These are phyloP conservation scores for Capsella bursapastoris DNA, from an alignment of 345 rosid species.

Conservation along the genomic window DNA sequence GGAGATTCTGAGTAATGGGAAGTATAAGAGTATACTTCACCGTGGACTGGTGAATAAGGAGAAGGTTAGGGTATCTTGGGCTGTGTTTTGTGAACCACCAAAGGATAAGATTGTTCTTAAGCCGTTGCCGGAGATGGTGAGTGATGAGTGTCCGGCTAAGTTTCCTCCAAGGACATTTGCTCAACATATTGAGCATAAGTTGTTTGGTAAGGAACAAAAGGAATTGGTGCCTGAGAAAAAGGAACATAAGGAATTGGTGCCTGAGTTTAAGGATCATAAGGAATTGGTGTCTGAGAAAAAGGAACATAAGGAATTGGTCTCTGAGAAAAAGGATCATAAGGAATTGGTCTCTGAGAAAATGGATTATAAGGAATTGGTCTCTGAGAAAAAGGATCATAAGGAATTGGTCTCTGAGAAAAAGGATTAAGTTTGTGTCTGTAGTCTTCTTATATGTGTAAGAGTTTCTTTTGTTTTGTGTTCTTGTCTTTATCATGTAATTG, in stretches of 20 bases:
- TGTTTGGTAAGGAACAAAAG: constrained; percentile 69
- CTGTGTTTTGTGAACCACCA: constrained; percentile 95
- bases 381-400: background rate
- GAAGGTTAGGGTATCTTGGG: constrained; percentile 96
- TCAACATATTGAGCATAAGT: constrained; percentile 83
- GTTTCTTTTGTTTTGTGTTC: background rate
- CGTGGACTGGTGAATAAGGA: constrained; percentile 92
- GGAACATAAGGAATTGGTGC: background rate
- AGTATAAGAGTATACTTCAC: constrained; percentile 93
- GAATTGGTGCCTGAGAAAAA: constrained; percentile 40
- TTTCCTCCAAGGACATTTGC: constrained; percentile 93
- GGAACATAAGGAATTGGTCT: too few species aligned
- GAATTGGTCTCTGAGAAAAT: background rate
- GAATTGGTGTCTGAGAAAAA: too few species aligned
- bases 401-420: constrained; percentile 20
- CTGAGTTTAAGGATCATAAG: too few species aligned
- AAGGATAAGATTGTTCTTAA: constrained; percentile 89
- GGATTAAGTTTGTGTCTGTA: background rate
- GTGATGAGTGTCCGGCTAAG: constrained; percentile 66
- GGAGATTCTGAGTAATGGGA: constrained; percentile 91
- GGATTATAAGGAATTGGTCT: background rate
- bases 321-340: too few species aligned
- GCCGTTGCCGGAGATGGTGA: constrained; percentile 75
- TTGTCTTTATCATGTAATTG: background rate
- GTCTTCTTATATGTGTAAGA: background rate